A percentile compares a stretch with the other conserved stretches of the same genome.
Evolutionary conservation across 1,284 basidiomycete species (phyloP).

Genomic region (Trichosporon inkin): DNA sequence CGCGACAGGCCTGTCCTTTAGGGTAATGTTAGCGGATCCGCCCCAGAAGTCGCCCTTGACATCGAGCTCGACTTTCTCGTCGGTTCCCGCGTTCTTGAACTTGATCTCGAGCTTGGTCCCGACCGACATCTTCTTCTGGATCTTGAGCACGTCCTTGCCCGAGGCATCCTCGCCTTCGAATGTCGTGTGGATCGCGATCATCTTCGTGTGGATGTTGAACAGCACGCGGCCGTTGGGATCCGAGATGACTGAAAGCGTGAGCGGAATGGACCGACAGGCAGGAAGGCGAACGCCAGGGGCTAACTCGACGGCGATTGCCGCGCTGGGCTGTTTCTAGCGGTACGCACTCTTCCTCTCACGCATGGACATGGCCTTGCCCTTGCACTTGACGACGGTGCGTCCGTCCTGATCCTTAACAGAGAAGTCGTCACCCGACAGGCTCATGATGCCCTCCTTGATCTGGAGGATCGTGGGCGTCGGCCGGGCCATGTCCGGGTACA

Average conservation of each 20-base stretch:
- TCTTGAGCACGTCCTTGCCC: neutral
- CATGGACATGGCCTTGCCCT: conserved; percentile 39
- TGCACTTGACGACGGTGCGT: conserved; percentile 32
- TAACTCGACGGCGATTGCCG: too few species aligned
- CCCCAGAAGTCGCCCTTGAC: conserved; percentile 33
- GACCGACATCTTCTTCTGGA: conserved; percentile 33
- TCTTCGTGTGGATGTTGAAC: conserved; percentile 29
- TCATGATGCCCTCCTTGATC: conserved; percentile 45
- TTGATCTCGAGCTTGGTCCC: conserved; percentile 35
- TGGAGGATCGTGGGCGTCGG: conserved; percentile 38
- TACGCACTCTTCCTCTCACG: conserved; percentile 36
- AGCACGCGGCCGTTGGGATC: conserved; percentile 1
- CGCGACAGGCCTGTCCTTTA: conserved; percentile 8
- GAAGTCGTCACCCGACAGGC: conserved; percentile 33
- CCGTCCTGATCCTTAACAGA: conserved; percentile 44
- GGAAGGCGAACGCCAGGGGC: neutral
- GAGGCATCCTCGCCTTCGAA: conserved; percentile 1
- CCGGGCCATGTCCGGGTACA: conserved; percentile 33
- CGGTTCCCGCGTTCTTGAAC: conserved; percentile 3
- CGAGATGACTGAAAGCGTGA: neutral
- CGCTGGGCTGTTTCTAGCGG: too few species aligned
- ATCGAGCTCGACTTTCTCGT: conserved; percentile 1
- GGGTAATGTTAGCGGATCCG: conserved; percentile 25
- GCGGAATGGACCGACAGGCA: neutral
- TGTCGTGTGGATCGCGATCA: conserved; percentile 17